phyloP scores from a whole-genome alignment of 2,329 filamentous ascomycete genomes.

The Gaeumannomyces tritici region DNA sequence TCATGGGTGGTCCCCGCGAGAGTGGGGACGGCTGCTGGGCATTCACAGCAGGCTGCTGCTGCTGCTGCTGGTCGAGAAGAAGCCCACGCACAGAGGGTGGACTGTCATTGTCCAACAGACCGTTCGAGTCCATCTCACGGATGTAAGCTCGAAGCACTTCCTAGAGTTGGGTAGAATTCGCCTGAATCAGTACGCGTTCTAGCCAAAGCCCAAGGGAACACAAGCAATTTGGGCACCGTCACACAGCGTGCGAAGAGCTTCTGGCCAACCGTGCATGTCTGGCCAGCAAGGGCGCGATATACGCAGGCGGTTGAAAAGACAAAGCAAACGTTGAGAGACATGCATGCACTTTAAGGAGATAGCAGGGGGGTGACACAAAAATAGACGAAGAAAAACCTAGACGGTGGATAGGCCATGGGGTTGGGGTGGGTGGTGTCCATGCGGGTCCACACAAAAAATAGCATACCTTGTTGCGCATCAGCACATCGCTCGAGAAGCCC shows the following conservation, averaged over 20 bases:
- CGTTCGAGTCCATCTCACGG: slow-evolving; percentile 44
- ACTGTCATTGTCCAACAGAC: slow-evolving; percentile 28
- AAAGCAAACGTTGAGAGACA: background rate
- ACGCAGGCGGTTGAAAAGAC: background rate
- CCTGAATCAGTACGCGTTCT: background rate
- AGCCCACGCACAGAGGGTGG: slow-evolving; percentile 43
- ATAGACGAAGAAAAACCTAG: background rate
- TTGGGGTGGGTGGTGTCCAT: background rate
- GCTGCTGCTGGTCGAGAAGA: slow-evolving; percentile 31
- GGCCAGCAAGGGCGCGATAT: background rate
- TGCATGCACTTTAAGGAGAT: background rate
- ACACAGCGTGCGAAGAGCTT: background rate
- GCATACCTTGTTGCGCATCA: slow-evolving; percentile 47
- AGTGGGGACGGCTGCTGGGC: slow-evolving; percentile 10
- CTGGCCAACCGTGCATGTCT: background rate
- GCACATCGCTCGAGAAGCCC: slow-evolving; percentile 45
- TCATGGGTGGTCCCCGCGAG: slow-evolving; percentile 7
- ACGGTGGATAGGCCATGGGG: background rate
- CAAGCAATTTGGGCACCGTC: background rate
- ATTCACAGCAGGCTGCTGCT: slow-evolving; percentile 7
- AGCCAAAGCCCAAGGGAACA: background rate
- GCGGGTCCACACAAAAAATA: background rate
- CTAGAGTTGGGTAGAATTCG: slow-evolving; percentile 22
- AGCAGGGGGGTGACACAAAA: background rate
- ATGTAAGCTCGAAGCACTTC: slow-evolving; percentile 52